A percentile compares a stretch with the other conserved stretches of the same genome.
Conservation (phyloP, 352 stramenopile genomes). For the Phytophthora cryptogea region DNA sequence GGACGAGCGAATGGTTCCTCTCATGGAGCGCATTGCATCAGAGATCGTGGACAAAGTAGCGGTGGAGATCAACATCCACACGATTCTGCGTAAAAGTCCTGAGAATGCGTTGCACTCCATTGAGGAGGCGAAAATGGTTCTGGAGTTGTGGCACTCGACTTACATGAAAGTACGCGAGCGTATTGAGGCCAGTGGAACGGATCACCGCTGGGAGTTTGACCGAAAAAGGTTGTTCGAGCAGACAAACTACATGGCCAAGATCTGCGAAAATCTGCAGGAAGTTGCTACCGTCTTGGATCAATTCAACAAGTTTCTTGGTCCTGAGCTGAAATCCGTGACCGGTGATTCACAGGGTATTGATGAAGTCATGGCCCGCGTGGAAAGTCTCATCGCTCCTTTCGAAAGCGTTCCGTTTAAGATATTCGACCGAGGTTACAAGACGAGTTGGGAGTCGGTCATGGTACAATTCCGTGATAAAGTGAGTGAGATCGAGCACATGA, state of each 20-base stretch:
- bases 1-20: constrained; percentile 95
- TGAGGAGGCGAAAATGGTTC: constrained; percentile 90
- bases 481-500: constrained; percentile 95
- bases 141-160: constrained; percentile 93
- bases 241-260: constrained; percentile 97
- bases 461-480: constrained; percentile 94
- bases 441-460: constrained; percentile 95
- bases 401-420: constrained; percentile 93
- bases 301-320: constrained; percentile 96
- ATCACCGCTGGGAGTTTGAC: constrained; percentile 97
- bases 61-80: constrained; percentile 91
- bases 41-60: constrained; percentile 95
- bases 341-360: constrained; percentile 94
- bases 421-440: constrained; percentile 94
- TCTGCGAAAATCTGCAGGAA: constrained; percentile 94
- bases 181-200: constrained; percentile 94
- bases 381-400: constrained; percentile 85
- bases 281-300: constrained; percentile 93
- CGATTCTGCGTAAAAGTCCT: constrained; percentile 83
- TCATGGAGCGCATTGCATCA: constrained; percentile 95
- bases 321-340: constrained; percentile 95
- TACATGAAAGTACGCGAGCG: constrained; percentile 95
- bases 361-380: constrained; percentile 91
- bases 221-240: constrained; percentile 94
- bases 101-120: constrained; percentile 84